Base-by-base conservation (phyloP, 1,284 basidiomycete genomes). In the Macrocystidia cucumis region DNA sequence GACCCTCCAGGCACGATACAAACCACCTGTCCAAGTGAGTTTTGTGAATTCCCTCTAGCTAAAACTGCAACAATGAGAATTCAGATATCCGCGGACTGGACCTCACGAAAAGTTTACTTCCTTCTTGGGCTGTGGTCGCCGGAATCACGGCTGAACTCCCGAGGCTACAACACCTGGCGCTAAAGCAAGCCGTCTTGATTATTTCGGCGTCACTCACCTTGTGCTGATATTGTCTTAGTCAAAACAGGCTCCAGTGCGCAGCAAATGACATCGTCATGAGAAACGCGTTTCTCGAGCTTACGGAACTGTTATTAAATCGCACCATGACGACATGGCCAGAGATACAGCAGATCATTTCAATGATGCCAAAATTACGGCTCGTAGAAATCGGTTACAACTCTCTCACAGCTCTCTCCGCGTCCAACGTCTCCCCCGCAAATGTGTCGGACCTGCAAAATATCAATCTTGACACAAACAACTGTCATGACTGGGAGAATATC, bases 351-450 rank as follows among this genome's bases (percentile, higher is more conserved):
- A 58, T 84, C 18, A 65, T 69, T 5, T 48, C 42, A 29, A 65
- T 56, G 21, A 82, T 95, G 63, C 75, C 80, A 0, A 55, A 54
- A 14, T 60, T 98, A 16, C 61, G 62, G 28, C 50, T 67, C 1
- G 61, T 93, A 3, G 85, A 95, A 58, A 55, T 91, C 36, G 91
- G 90, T 5, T 75, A 81, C 57, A 96, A 97, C 52, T 49, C 54
- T 14, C 57, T 91, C 27, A 48, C 52, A 14, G 50, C 47, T 11
- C 57, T 81, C 36, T 50, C 48, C 17, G 29, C 48, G 29, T 24
- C 13, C 17, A 39, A 44, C 37, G 40, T 44, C 21, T 29, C 33
- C 37, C 34, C 32, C 18, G 32, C 46, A 22, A 32, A 39, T 9
- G 46, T 62, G 12, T 53, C 55, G 2, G 46, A 52, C 26, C 47